Percentiles rank a stretch among this genome's conserved stretches.
Evolutionary conservation across 139 green algal genomes (phyloP).

Genomic region (Tetraselmis striata): DNA sequence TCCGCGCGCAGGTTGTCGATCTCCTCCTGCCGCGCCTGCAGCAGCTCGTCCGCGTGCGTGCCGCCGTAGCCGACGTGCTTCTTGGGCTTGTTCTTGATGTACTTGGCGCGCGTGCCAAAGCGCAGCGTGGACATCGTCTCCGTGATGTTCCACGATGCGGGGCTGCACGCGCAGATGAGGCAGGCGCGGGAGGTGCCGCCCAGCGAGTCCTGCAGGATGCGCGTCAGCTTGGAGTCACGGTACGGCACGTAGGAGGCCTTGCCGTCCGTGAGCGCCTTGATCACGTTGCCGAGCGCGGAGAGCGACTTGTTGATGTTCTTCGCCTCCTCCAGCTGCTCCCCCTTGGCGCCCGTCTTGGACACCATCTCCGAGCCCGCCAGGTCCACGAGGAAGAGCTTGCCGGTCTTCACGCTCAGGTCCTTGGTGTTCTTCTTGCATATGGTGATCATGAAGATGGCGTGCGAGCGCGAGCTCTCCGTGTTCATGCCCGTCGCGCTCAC

Average conservation of each 20-base stretch:
- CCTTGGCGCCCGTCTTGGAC: constrained; percentile 35
- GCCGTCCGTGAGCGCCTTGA: constrained; percentile 13
- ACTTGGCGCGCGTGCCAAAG: constrained; percentile 28
- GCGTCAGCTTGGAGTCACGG: constrained; percentile 27
- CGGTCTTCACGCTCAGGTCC: constrained; percentile 17
- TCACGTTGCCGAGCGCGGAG: constrained; percentile 47
- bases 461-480: constrained; percentile 14
- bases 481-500: constrained; percentile 23
- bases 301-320: constrained; percentile 83
- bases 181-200: constrained; percentile 15
- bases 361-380: constrained; percentile 39
- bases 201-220: constrained; percentile 31
- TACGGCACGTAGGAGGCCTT: constrained; percentile 8
- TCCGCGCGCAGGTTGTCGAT: constrained; percentile 11
- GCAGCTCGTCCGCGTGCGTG: constrained; percentile 20
- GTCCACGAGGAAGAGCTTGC: constrained; percentile 31
- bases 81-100: constrained; percentile 29
- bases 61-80: constrained; percentile 26
- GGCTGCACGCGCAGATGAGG: constrained; percentile 27
- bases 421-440: constrained; percentile 8
- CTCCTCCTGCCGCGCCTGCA: constrained; percentile 20
- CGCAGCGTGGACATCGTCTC: constrained; percentile 31
- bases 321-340: constrained; percentile 72
- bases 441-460: constrained; percentile 31
- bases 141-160: constrained; percentile 11